phyloP scores from a whole-genome alignment of 139 green algal genomes.

The Penium margaritaceum region DNA sequence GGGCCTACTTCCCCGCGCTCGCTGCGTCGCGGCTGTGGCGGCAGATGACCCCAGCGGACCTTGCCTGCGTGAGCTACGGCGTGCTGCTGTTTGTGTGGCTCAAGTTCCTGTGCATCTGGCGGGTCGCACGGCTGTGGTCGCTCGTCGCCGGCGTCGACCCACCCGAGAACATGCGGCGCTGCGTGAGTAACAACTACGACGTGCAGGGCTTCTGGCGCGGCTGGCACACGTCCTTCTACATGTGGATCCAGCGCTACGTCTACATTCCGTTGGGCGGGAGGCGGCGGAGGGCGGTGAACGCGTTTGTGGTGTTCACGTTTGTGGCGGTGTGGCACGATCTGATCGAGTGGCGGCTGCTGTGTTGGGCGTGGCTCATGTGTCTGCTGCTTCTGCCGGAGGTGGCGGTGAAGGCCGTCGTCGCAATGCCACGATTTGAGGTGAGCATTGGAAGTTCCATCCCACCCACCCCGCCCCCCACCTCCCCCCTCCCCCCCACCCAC shows the following conservation, averaged over 20 bases:
- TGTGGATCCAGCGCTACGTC: conserved; percentile 67
- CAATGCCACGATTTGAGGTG: too few relatives aligned
- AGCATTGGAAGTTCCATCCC: too few relatives aligned
- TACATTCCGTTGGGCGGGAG: conserved; percentile 83
- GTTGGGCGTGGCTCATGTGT: conserved; percentile 46
- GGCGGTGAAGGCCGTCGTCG: conserved; percentile 18
- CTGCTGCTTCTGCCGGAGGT: conserved; percentile 34
- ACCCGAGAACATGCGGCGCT: conserved; percentile 87
- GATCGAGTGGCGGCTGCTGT: conserved; percentile 58
- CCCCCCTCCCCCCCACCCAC: too few relatives aligned
- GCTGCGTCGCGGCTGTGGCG: too few relatives aligned
- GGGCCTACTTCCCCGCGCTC: too few relatives aligned
- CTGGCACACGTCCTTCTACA: conserved; percentile 89
- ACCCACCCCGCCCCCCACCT: too few relatives aligned
- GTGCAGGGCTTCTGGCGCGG: conserved; percentile 75
- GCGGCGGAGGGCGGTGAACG: conserved; percentile 53
- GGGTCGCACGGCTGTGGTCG: conserved; percentile 56
- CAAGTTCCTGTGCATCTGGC: conserved; percentile 67
- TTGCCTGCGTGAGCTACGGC: conserved; percentile 46
- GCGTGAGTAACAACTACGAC: conserved; percentile 89
- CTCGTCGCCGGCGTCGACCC: conserved; percentile 51
- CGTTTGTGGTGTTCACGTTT: conserved; percentile 92
- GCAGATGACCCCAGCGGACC: too few relatives aligned
- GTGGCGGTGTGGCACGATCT: conserved; percentile 92
- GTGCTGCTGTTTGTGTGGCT: conserved; percentile 87